phyloP scores from a whole-genome alignment of 1,284 basidiomycete species.

The Naganishia albida region DNA sequence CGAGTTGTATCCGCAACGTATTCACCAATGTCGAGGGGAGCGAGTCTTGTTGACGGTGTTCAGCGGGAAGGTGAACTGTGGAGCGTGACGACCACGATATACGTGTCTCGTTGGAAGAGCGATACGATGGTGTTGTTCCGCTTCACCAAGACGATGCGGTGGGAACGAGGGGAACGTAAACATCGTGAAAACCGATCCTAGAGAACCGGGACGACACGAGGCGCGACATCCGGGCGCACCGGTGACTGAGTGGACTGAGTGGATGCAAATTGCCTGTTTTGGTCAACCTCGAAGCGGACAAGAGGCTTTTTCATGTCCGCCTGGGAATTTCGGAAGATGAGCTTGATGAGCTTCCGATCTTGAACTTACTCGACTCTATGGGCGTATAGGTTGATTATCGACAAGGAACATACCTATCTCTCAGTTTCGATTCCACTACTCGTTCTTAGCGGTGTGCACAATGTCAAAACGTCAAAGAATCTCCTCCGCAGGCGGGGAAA shows the following conservation, averaged over 20 bases:
- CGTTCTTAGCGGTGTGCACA: neutral
- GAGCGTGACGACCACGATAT: too few species aligned
- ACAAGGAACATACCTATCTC: too few species aligned
- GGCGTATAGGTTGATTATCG: neutral
- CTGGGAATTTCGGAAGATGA: conserved; percentile 8
- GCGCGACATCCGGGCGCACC: neutral
- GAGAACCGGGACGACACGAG: neutral
- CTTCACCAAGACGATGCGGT: neutral
- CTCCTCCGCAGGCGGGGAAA: neutral
- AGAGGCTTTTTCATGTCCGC: neutral
- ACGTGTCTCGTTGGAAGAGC: too few species aligned
- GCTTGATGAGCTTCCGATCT: conserved; percentile 14
- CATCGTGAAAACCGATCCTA: neutral
- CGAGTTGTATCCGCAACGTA: conserved; percentile 14
- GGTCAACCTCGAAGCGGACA: neutral
- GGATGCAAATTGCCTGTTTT: conserved; percentile 13
- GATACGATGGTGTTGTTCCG: too few species aligned
- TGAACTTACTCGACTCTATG: neutral
- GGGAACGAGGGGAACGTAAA: conserved; percentile 1
- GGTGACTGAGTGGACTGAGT: neutral
- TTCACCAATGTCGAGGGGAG: neutral
- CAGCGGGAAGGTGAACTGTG: too few species aligned
- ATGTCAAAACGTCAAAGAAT: conserved; percentile 25
- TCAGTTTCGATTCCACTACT: neutral
- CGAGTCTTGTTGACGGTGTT: neutral